Evolutionary conservation across 2,329 filamentous ascomycete genomes (phyloP).

Genomic region (Ambrosiella beaveri): DNA sequence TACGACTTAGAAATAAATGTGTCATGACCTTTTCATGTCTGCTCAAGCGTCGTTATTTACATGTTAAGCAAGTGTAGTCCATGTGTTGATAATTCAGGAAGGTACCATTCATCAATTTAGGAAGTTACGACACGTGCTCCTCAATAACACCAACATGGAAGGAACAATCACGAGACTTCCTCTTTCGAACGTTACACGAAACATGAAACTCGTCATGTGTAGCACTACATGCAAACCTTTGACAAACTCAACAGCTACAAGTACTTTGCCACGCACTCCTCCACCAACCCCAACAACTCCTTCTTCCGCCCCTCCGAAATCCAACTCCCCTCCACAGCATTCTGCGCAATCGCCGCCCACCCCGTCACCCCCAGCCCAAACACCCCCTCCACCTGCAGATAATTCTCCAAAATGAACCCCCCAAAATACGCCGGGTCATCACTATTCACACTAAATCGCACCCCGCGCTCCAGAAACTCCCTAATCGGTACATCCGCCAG

Average conservation of each 20-base stretch:
- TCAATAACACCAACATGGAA: no score
- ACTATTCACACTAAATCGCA: constrained; percentile 55
- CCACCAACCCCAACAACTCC: background rate
- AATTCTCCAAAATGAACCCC: constrained; percentile 58
- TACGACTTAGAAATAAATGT: background rate
- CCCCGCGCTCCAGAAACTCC: constrained; percentile 42
- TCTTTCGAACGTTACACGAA: no score
- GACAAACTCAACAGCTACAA: background rate
- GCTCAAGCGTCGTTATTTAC: background rate
- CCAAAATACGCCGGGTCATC: constrained; percentile 65
- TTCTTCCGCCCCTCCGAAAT: background rate
- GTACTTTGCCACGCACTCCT: background rate
- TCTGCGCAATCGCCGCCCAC: constrained; percentile 46
- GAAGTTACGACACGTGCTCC: no score
- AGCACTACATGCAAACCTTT: no score
- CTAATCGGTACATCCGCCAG: constrained; percentile 35
- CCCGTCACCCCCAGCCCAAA: constrained; percentile 46
- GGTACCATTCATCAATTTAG: background rate
- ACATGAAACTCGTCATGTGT: no score
- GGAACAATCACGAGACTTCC: no score
- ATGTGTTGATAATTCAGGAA: background rate
- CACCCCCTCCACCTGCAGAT: constrained; percentile 53
- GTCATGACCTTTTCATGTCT: background rate
- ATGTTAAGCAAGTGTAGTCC: background rate
- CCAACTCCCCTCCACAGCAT: constrained; percentile 35